Evolutionary conservation across 2,329 filamentous ascomycete species (phyloP).

Genomic region (Cercospora beticola): DNA sequence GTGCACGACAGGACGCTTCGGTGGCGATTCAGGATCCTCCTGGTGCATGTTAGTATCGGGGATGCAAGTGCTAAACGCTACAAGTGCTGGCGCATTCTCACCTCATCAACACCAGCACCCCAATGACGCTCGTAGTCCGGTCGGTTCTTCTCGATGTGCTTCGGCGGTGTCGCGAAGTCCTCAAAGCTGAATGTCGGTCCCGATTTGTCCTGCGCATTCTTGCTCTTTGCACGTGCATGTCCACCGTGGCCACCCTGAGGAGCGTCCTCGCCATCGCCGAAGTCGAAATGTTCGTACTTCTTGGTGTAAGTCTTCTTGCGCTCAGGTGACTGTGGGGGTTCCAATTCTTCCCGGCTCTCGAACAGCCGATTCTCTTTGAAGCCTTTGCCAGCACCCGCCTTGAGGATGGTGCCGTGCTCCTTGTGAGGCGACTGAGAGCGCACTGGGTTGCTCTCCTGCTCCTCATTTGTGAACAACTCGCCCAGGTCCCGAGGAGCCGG

Average conservation of each 20-base stretch:
- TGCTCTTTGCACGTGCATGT: conserved; percentile 32
- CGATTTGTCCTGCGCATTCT: conserved; percentile 40
- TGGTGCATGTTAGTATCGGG: conserved; percentile 36
- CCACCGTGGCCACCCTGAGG: conserved; percentile 23
- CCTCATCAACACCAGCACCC: conserved; percentile 71
- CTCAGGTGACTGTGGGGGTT: conserved; percentile 40
- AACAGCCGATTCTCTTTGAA: conserved; percentile 57
- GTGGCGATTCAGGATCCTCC: conserved; percentile 59
- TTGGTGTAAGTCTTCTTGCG: conserved; percentile 66
- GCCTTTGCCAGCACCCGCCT: conserved; percentile 53
- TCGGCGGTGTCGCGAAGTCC: conserved; percentile 81
- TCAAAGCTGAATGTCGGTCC: conserved; percentile 81
- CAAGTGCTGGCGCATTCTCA: conserved; percentile 31
- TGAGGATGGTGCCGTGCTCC: conserved; percentile 42
- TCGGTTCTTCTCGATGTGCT: conserved; percentile 64
- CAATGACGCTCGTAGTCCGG: conserved; percentile 72
- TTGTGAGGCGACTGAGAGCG: conserved; percentile 38
- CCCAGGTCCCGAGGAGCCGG: conserved; percentile 64
- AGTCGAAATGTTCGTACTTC: conserved; percentile 84
- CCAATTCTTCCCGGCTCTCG: conserved; percentile 52
- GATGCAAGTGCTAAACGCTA: conserved; percentile 17
- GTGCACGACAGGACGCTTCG: conserved; percentile 57
- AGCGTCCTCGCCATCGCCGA: conserved; percentile 62
- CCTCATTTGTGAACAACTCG: conserved; percentile 65
- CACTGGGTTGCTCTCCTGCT: conserved; percentile 38